Evolutionary conservation across 352 stramenopile species (phyloP).

Genomic region (Globisporangium nagaii): DNA sequence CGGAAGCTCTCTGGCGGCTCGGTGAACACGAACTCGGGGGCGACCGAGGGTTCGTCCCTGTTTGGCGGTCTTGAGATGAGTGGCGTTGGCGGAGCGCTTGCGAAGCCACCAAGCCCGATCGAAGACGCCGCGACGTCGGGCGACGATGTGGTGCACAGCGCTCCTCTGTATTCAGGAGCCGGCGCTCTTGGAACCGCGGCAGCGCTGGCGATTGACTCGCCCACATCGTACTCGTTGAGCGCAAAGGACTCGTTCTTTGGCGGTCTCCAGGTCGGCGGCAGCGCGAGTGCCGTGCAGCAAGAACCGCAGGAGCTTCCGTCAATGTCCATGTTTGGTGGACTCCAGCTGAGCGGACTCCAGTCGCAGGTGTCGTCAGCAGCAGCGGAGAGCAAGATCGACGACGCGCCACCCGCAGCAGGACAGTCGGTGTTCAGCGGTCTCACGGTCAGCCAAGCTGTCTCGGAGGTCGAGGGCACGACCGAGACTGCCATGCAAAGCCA

Average conservation of each 20-base stretch:
- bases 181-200: too few species aligned
- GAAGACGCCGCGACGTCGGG: background rate
- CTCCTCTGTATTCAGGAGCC: too few species aligned
- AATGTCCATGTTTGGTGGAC: conserved; percentile 29
- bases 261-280: conserved; percentile 8
- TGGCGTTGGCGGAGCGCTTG: background rate
- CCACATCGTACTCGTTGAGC: conserved; percentile 19
- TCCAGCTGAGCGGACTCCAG: conserved; percentile 32
- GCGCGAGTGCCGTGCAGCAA: background rate
- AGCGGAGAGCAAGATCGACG: too few species aligned
- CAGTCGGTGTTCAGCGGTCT: conserved; percentile 12
- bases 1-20: conserved; percentile 10
- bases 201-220: conserved; percentile 21
- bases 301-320: background rate
- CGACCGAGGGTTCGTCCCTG: conserved; percentile 12
- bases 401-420: background rate
- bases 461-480: background rate
- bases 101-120: background rate
- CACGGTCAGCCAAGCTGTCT: background rate
- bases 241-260: conserved; percentile 43
- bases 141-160: too few species aligned
- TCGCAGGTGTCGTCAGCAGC: background rate
- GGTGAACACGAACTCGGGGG: conserved; percentile 1
- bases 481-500: background rate
- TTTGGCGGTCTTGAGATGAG: conserved; percentile 43